phyloP scores from a whole-genome alignment of 306 rosid species.

The Trichosanthes truncata region DNA sequence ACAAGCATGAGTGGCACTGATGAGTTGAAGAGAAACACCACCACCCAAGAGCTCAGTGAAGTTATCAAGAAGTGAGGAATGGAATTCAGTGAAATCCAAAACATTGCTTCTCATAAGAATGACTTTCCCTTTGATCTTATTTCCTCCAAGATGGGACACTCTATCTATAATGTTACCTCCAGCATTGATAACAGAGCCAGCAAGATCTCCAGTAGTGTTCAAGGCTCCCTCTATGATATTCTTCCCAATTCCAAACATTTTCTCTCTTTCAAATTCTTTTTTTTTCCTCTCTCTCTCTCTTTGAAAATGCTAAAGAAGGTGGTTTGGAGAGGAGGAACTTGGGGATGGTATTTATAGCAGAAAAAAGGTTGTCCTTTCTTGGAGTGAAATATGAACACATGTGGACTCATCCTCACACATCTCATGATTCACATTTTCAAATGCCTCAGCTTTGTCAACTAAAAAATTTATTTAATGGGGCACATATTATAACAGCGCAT shows the following conservation, averaged over 20 bases:
- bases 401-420: not conserved
- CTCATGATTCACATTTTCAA: not conserved
- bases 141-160: not conserved
- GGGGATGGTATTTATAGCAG: not conserved
- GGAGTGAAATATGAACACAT: not conserved
- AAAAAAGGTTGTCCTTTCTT: not conserved
- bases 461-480: no score
- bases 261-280: not conserved
- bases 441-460: no score
- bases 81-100: slow-evolving; percentile 55
- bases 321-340: not conserved
- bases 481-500: no score
- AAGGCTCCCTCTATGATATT: not conserved
- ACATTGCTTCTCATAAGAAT: slow-evolving; percentile 71
- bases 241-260: not conserved
- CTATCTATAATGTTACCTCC: not conserved
- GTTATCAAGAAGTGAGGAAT: slow-evolving; percentile 40
- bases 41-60: slow-evolving; percentile 49
- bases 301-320: not conserved
- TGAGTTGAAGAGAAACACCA: slow-evolving; percentile 42
- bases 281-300: not conserved
- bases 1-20: slow-evolving; percentile 22
- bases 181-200: not conserved
- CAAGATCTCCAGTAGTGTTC: not conserved
- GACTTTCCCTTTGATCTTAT: slow-evolving; percentile 41